Evolutionary conservation across 192 early-diverging fungal species (phyloP).

Genomic region (Funneliformis geosporum): DNA sequence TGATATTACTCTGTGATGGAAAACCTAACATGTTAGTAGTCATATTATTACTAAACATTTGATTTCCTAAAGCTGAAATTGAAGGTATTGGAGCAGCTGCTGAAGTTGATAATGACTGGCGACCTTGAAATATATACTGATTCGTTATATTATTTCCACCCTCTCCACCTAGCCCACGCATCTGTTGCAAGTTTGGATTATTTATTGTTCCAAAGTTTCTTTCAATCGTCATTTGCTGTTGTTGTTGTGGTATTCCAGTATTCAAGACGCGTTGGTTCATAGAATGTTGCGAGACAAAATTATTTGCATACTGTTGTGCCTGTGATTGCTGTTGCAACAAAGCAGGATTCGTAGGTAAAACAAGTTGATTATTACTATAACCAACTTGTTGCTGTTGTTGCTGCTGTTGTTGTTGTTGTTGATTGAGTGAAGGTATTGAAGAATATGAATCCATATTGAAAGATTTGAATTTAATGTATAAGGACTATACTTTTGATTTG

Average conservation of each 20-base stretch:
- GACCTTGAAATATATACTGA: conserved; percentile 18
- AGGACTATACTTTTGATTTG: not conserved
- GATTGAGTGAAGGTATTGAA: conserved; percentile 4
- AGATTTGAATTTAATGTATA: not conserved
- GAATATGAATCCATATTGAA: conserved; percentile 22
- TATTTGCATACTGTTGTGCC: conserved; percentile 6
- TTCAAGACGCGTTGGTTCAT: not conserved
- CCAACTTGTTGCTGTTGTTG: conserved; percentile 22
- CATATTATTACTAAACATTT: not conserved
- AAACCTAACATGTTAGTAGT: not conserved
- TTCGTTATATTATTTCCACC: not conserved
- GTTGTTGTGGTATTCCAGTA: not conserved
- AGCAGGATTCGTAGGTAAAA: not conserved
- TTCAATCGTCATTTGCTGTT: conserved; percentile 14
- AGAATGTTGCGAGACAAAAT: conserved; percentile 14
- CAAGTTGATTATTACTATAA: not conserved
- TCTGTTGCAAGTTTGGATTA: conserved; percentile 2
- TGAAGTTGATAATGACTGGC: conserved; percentile 1
- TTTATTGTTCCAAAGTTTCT: not conserved
- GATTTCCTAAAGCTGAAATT: conserved; percentile 2
- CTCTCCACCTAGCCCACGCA: not conserved
- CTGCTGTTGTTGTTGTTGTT: conserved; percentile 12
- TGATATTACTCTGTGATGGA: conserved; percentile 22
- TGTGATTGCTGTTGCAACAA: conserved; percentile 19
- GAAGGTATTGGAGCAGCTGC: not conserved